Conservation (phyloP, 2,329 filamentous ascomycete species). For the Diaporthe sp. region DNA sequence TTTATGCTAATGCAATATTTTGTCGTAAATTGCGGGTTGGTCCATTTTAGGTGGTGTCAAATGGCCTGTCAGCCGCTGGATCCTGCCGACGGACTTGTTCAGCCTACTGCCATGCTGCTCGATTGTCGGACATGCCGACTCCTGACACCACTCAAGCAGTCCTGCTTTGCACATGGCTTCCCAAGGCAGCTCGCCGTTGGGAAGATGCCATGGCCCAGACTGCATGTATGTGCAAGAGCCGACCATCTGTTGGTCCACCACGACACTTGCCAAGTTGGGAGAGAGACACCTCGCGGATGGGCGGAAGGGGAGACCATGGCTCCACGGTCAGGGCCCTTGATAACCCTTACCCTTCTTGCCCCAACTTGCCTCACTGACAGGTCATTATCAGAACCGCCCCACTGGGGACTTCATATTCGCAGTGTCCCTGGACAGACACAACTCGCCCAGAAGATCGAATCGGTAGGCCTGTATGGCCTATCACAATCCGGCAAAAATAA, state of each 20-base stretch:
- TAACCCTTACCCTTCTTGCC: background rate
- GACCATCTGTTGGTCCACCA: too few relatives aligned
- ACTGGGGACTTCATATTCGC: background rate
- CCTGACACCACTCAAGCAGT: background rate
- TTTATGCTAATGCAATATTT: too few relatives aligned
- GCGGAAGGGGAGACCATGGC: background rate
- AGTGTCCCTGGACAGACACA: background rate
- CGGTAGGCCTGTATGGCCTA: background rate
- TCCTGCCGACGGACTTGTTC: background rate
- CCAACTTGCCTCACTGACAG: background rate
- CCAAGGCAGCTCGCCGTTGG: background rate
- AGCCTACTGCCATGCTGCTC: background rate
- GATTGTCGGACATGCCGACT: background rate
- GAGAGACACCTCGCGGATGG: background rate
- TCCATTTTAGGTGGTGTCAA: too few relatives aligned
- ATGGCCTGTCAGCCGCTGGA: background rate
- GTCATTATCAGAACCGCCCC: background rate
- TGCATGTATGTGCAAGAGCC: too few relatives aligned
- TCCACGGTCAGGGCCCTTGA: background rate
- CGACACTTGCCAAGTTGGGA: background rate
- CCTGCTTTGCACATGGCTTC: background rate
- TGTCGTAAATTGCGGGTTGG: too few relatives aligned
- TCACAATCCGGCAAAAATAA: background rate
- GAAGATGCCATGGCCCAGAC: too few relatives aligned
- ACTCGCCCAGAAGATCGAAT: background rate